Percentiles rank a stretch among this genome's conserved stretches.
These are phyloP conservation scores for Thelonectria discophora DNA, from an alignment of 2,329 filamentous ascomycete genomes.

Conservation along the genomic window DNA sequence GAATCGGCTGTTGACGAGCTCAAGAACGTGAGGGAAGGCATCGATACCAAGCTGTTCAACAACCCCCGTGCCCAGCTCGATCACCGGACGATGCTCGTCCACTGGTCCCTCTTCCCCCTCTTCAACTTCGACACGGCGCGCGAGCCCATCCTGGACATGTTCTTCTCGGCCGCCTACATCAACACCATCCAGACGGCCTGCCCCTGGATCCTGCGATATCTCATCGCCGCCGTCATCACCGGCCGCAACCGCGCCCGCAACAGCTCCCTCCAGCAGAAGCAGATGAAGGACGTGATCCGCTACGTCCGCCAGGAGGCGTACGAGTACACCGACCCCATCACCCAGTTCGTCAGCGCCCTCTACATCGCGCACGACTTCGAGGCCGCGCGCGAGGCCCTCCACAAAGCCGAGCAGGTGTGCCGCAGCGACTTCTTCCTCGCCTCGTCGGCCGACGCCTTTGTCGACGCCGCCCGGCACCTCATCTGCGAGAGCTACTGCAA, in stretches of 20 bases:
- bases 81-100: constrained; percentile 95
- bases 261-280: constrained; percentile 91
- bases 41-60: constrained; percentile 95
- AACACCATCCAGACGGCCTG: constrained; percentile 99
- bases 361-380: constrained; percentile 91
- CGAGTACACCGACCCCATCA: constrained; percentile 96
- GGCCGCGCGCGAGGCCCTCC: constrained; percentile 89
- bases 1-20: constrained; percentile 91
- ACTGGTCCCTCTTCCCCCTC: constrained; percentile 98
- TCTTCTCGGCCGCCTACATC: constrained; percentile 97
- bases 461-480: constrained; percentile 92
- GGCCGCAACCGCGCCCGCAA: constrained; percentile 85
- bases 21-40: constrained; percentile 87
- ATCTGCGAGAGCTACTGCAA: constrained; percentile 99
- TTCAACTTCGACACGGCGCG: constrained; percentile 96
- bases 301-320: constrained; percentile 97
- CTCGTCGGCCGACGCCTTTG: constrained; percentile 84
- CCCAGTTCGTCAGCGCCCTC: constrained; percentile 93
- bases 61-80: constrained; percentile 95
- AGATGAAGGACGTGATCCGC: constrained; percentile 95
- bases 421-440: constrained; percentile 96
- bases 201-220: constrained; percentile 95
- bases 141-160: constrained; percentile 91
- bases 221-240: constrained; percentile 93
- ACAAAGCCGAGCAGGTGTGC: constrained; percentile 88